Conservation (phyloP, 2,329 filamentous ascomycete species). For the Periglandula ipomoeae region DNA sequence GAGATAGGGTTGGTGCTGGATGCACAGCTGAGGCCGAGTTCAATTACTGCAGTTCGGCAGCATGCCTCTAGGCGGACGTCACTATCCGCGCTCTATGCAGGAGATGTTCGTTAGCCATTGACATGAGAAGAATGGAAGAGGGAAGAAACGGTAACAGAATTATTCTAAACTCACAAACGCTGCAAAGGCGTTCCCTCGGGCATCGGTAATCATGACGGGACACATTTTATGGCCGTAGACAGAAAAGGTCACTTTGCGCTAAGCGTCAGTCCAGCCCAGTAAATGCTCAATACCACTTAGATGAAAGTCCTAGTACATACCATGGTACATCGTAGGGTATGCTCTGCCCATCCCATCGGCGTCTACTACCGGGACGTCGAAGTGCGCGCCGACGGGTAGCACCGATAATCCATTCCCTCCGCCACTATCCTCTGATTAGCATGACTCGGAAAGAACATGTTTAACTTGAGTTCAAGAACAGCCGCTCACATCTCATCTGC, state of each 20-base stretch:
- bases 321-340: conserved; percentile 28
- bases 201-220: conserved; percentile 28
- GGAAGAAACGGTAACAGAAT: too few relatives aligned
- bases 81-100: conserved; percentile 21
- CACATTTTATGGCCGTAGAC: conserved; percentile 27
- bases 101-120: background rate
- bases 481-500: conserved; percentile 28
- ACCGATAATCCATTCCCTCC: conserved; percentile 29
- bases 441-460: too few relatives aligned
- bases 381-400: conserved; percentile 23
- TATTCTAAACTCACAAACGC: conserved; percentile 19
- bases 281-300: too few relatives aligned
- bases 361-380: conserved; percentile 27
- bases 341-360: conserved; percentile 30
- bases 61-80: conserved; percentile 26
- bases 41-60: conserved; percentile 25
- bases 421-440: conserved; percentile 16
- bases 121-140: background rate
- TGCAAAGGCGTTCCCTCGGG: conserved; percentile 25
- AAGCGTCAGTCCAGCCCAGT: too few relatives aligned
- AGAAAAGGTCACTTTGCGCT: conserved; percentile 27
- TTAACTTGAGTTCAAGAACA: too few relatives aligned
- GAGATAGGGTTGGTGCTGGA: conserved; percentile 24
- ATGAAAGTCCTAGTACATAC: conserved; percentile 9
- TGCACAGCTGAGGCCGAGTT: conserved; percentile 29